These are phyloP conservation scores for Neopestalotiopsis sp. DNA, from an alignment of 2,329 filamentous ascomycete species.

Conservation along the genomic window DNA sequence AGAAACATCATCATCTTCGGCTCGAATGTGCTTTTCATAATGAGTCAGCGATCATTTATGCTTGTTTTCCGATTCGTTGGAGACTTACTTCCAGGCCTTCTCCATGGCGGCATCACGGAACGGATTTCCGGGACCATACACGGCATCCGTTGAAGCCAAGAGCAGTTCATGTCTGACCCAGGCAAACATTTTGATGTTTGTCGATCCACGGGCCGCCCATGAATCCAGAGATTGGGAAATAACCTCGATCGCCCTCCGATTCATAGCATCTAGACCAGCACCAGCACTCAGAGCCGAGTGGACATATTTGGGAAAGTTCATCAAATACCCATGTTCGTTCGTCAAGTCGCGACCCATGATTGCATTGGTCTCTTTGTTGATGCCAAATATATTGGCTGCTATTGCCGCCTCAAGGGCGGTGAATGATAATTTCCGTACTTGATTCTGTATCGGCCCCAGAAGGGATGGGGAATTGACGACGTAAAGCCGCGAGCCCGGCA, in stretches of 20 bases:
- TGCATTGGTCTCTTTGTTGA: constrained; percentile 16
- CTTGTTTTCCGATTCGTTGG: too few species aligned
- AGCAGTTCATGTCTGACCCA: constrained; percentile 26
- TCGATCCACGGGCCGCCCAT: constrained; percentile 2
- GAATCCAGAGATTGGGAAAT: constrained; percentile 22
- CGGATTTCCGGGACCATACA: constrained; percentile 29
- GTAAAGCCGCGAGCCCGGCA: constrained; percentile 23
- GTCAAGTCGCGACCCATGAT: constrained; percentile 20
- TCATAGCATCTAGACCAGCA: constrained; percentile 24
- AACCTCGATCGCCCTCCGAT: constrained; percentile 17
- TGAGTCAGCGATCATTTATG: neutral
- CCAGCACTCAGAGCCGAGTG: constrained; percentile 23
- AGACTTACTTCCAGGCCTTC: constrained; percentile 23
- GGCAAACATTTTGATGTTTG: constrained; percentile 22
- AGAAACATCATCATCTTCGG: constrained; percentile 10
- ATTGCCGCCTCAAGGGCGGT: constrained; percentile 20
- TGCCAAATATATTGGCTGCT: constrained; percentile 19
- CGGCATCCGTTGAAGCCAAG: constrained; percentile 23
- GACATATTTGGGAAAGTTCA: constrained; percentile 22
- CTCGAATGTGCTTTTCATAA: neutral
- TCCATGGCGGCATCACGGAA: constrained; percentile 25
- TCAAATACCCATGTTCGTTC: constrained; percentile 21
- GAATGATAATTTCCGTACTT: constrained; percentile 21
- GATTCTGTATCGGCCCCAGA: constrained; percentile 20
- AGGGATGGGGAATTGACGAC: constrained; percentile 21